Base-by-base conservation (phyloP, 1,284 basidiomycete genomes). In the Salmacisia buchloeana region DNA sequence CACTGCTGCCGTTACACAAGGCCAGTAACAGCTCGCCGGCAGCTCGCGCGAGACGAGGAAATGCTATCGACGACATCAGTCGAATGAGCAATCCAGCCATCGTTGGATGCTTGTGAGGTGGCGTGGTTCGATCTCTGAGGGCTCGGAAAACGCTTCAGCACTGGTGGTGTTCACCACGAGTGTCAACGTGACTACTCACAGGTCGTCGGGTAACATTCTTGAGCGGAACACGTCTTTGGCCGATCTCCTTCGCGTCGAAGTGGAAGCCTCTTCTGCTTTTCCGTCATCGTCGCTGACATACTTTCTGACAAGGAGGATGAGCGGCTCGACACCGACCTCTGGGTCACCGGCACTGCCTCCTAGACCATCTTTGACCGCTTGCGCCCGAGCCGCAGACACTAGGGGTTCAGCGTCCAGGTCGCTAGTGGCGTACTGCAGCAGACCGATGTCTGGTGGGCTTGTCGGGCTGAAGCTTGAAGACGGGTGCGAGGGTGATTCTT, bases 11-110 rank as follows among this genome's bases (percentile, higher is more conserved):
- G 27, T 68, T 61, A 61, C 69, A 72, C 12, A 74, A 15, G 5
- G 74, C 57, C 0, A 76, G 65, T 10, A 76, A 38, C 9, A 72
- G 41, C 62, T 76, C 74, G 38, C 74, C 73, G 0, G 69, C 61
- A 1, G 72, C 69, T 5, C 71, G 66, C 3, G 70, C 72, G 6
- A 67, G 54, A 0, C 72, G 71, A 0, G 70, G 56, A 7, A 72
- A 64, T 15, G 64, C 64, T 23, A 69, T 61, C 9, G 70, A 68
- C 2, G 64, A 65, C 73, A 76, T 72, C 38, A 75, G 64, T 18
- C 74, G 64, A 0, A 75, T 57, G 2, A 75, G 58, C 10, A 68
- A 57, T 0, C 74, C 74, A 1, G 70, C 54, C 33, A 74, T 54
- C 43, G 74, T 73, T 6, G 62, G 13, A 3, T 73, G 67, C 21